phyloP scores from a whole-genome alignment of 2,329 filamentous ascomycete genomes.

The Colletotrichum sp. region DNA sequence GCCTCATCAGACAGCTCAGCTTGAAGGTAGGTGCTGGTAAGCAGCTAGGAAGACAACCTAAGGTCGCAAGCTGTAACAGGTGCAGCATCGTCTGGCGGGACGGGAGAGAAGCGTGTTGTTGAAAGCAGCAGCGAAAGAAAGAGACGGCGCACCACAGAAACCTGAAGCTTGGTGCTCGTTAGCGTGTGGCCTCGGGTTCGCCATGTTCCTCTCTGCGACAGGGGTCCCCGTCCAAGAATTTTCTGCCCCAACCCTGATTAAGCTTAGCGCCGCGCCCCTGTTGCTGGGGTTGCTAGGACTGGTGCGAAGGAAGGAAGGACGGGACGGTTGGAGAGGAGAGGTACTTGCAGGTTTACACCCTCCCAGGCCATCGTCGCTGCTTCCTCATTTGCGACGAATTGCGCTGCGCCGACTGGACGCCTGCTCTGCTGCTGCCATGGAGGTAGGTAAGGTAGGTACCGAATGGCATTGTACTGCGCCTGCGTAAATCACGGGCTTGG shows the following conservation, averaged over 20 bases:
- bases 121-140: neutral
- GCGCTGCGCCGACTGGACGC: neutral
- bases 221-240: neutral
- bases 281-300: slow-evolving; percentile 4
- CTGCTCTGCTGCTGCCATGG: neutral
- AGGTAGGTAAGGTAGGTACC: neutral
- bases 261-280: neutral
- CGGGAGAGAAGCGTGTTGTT: neutral
- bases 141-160: neutral
- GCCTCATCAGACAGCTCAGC: neutral
- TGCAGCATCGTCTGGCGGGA: neutral
- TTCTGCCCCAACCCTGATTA: neutral
- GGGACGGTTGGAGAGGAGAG: neutral
- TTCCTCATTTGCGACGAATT: slow-evolving; percentile 10
- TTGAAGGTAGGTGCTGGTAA: neutral
- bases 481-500: neutral
- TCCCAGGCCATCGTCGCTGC: neutral
- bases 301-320: neutral
- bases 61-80: neutral
- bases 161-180: slow-evolving; percentile 14
- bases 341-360: neutral
- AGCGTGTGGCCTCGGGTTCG: slow-evolving; percentile 7
- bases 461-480: neutral
- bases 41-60: neutral
- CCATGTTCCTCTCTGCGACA: slow-evolving; percentile 13